Percentiles rank a stretch among this genome's conserved stretches.
phyloP scores from a whole-genome alignment of 2,329 filamentous ascomycete genomes.

The Fusarium euwallaceae region DNA sequence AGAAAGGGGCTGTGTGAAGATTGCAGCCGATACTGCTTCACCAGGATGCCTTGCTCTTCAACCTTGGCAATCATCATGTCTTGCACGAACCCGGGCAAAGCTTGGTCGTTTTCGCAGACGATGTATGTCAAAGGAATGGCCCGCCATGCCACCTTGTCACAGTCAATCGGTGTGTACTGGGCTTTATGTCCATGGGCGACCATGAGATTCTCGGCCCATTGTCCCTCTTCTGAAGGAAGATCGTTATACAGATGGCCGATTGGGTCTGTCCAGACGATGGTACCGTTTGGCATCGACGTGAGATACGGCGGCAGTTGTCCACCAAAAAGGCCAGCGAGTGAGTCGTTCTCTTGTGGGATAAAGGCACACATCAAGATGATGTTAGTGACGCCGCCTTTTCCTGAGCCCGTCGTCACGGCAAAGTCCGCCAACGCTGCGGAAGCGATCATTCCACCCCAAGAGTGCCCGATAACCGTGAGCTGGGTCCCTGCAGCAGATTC shows the following conservation, averaged over 20 bases:
- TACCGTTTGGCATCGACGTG: not conserved
- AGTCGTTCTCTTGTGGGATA: not conserved
- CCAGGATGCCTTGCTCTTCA: not conserved
- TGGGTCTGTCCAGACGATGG: not conserved
- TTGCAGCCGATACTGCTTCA: not conserved
- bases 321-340: not conserved
- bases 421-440: not conserved
- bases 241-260: not conserved
- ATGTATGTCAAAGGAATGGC: not conserved
- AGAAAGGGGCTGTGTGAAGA: not conserved
- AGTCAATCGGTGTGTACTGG: not conserved
- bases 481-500: not conserved
- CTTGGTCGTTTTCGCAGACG: not conserved
- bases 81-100: not conserved
- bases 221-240: not conserved
- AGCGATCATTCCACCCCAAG: not conserved
- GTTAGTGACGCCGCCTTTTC: not conserved
- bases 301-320: not conserved
- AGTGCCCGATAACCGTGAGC: not conserved
- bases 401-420: not conserved
- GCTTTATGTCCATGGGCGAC: not conserved
- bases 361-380: not conserved
- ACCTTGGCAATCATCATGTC: conserved; percentile 3
- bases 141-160: not conserved
- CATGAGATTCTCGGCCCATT: not conserved